Conservation (phyloP, 257 asterid species). For the Thymus mandschuricus region DNA sequence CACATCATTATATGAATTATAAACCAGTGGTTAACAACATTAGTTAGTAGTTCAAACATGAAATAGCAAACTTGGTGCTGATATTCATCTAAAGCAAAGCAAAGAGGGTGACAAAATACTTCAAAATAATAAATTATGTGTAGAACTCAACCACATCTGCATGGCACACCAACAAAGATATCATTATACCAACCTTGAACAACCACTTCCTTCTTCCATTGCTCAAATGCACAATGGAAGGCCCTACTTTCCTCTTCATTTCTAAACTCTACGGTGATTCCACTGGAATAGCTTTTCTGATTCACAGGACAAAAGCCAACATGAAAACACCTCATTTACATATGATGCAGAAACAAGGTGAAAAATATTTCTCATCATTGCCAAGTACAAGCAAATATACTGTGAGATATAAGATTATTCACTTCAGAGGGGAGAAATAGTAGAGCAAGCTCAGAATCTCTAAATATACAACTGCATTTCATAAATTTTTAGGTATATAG, state of each 20-base stretch:
- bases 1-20: constrained; percentile 22
- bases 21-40: constrained; percentile 15
- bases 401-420: not conserved
- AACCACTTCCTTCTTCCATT: constrained; percentile 80
- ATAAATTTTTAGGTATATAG: constrained; percentile 2
- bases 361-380: not conserved
- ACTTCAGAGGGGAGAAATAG: not conserved
- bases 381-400: constrained; percentile 6
- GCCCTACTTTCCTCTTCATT: constrained; percentile 90
- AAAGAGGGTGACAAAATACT: constrained; percentile 16
- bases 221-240: constrained; percentile 94
- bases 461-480: constrained; percentile 1
- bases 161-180: constrained; percentile 29
- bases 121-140: not conserved
- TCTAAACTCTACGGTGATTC: constrained; percentile 84
- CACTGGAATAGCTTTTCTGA: constrained; percentile 88
- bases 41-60: constrained; percentile 17
- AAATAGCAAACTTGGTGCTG: constrained; percentile 23
- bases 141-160: constrained; percentile 22
- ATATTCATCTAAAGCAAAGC: constrained; percentile 11
- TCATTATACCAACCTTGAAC: constrained; percentile 72
- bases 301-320: constrained; percentile 53
- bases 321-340: constrained; percentile 29
- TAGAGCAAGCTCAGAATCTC: constrained; percentile 18
- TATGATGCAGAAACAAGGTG: constrained; percentile 24